Evolutionary conservation across 345 rosid species (phyloP).

Genomic region (Chamaenerion angustifolium): DNA sequence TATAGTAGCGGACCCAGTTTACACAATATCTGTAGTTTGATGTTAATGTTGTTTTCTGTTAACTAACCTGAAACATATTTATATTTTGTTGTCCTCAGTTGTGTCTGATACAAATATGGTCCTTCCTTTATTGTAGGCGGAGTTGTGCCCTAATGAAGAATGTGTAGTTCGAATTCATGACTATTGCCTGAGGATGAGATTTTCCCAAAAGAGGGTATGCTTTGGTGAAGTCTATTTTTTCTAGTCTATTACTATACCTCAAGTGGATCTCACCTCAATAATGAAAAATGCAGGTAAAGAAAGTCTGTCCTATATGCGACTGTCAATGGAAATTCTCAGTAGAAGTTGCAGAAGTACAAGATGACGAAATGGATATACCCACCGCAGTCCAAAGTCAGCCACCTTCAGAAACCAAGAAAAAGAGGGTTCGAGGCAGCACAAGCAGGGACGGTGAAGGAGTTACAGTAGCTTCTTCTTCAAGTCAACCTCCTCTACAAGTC

Average conservation of each 20-base stretch:
- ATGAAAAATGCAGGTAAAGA: constrained; percentile 26
- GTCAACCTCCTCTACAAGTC: constrained; percentile 23
- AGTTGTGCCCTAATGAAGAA: constrained; percentile 47
- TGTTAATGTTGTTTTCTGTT: no score
- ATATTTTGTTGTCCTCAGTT: not conserved
- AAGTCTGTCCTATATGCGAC: constrained; percentile 54
- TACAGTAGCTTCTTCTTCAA: constrained; percentile 13
- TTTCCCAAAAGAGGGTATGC: constrained; percentile 36
- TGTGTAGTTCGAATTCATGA: constrained; percentile 57
- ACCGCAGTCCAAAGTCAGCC: constrained; percentile 18
- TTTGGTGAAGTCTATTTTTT: not conserved
- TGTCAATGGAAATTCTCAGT: constrained; percentile 30
- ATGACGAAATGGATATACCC: constrained; percentile 19
- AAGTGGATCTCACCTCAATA: not conserved
- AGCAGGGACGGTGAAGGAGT: constrained; percentile 8
- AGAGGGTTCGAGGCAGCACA: constrained; percentile 19
- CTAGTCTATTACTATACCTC: not conserved
- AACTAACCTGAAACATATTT: not conserved
- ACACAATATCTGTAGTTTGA: no score
- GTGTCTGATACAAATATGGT: not conserved
- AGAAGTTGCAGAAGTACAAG: constrained; percentile 37
- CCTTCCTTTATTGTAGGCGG: constrained; percentile 36
- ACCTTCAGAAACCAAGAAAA: constrained; percentile 23
- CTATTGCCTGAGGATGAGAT: constrained; percentile 58
- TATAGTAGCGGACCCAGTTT: no score